Base-by-base conservation (phyloP, 441 rosid genomes). In the Manihot esculenta region DNA sequence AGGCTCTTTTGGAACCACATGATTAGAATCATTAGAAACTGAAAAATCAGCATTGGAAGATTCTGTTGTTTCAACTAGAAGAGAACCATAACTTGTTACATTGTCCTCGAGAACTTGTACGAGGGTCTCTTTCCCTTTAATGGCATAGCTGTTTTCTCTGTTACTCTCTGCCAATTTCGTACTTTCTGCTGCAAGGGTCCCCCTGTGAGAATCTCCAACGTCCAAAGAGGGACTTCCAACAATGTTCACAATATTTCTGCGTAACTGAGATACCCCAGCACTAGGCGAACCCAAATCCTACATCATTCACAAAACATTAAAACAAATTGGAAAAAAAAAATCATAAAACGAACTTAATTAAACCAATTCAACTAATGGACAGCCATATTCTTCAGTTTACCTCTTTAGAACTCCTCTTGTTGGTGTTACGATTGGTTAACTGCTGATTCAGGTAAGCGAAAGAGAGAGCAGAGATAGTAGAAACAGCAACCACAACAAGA, bases 381-480 rank as follows among this genome's bases (percentile, higher is more conserved):
- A 33, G 23, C 26, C 3, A 1, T 17, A 26, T 8, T 35, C 41
- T 35, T 35, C 41, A 35, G 1, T 8, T 33, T 14, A 83, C 85
- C 82, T 72, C 54, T 35, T 71, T 79, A 9, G 68, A 66, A 64
- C 53, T 27, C 66, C 72, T 62, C 26, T 66, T 45, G 33, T 66
- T 65, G 38, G 44, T 67, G 42, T 66, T 77, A 20, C 69, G 76
- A 54, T 71, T 74, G 48, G 68, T 54, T 12, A 64, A 2, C 48
- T 67, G 63, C 35, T 58, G 78, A 51, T 87, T 78, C 30, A 79
- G 84, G 76, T 78, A 90, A 68, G 89, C 83, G 30, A 90, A 33
- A 30, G 88, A 82, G 44, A 87, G 55, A 44, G 90, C 90, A 14
- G 94, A 84, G 60, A 91, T 64, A 2, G 97, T 73, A 41, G 91